Evolutionary conservation across 179 eudicot species (phyloP).

Genomic region (Beta macrorhiza): DNA sequence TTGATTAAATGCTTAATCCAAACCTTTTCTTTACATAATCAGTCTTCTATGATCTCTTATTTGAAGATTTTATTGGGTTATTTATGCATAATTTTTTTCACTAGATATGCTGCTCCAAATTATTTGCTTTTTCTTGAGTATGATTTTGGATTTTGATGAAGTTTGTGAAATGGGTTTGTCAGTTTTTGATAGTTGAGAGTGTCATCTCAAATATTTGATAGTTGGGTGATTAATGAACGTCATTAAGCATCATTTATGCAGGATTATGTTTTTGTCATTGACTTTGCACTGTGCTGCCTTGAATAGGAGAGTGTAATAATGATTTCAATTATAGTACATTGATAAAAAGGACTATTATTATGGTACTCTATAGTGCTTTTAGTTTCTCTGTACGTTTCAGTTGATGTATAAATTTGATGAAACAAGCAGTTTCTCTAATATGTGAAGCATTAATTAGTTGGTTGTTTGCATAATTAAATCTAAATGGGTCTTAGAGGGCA

Average conservation of each 20-base stretch:
- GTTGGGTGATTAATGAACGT: not conserved
- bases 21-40: not conserved
- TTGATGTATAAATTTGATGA: slow-evolving; percentile 1
- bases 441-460: not conserved
- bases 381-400: not conserved
- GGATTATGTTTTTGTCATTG: not conserved
- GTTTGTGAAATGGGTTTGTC: not conserved
- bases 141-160: not conserved
- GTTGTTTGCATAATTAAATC: not conserved
- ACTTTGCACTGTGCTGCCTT: slow-evolving; percentile 6
- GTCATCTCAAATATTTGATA: not conserved
- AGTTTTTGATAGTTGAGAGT: not conserved
- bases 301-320: not conserved
- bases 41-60: not conserved
- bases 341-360: not conserved
- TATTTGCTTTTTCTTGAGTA: not conserved
- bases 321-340: not conserved
- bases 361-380: not conserved
- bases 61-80: not conserved
- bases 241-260: not conserved
- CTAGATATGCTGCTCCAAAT: not conserved
- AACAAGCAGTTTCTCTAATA: not conserved
- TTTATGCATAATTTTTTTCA: too few relatives aligned
- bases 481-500: not conserved
- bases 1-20: not conserved